Percentiles rank a stretch among this genome's conserved stretches.
Evolutionary conservation across 441 rosid species (phyloP).

Genomic region (Adansonia rubrostipa): DNA sequence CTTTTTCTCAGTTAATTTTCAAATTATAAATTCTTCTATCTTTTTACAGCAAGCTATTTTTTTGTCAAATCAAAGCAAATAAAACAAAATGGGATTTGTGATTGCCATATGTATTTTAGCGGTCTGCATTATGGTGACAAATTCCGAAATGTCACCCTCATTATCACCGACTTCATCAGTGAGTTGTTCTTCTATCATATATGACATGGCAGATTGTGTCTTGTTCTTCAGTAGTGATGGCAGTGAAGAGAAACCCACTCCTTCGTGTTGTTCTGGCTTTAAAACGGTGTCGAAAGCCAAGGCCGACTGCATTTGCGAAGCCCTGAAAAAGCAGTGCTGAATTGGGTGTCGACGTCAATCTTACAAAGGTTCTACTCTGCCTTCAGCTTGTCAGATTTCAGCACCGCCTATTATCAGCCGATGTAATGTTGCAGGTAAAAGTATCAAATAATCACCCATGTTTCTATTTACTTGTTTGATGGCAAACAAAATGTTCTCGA

Average conservation of each 20-base stretch:
- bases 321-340: slow-evolving; percentile 24
- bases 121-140: neutral
- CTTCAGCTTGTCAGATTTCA: slow-evolving; percentile 33
- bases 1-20: too few species aligned
- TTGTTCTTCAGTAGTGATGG: slow-evolving; percentile 28
- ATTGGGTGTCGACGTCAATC: slow-evolving; percentile 39
- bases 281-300: slow-evolving; percentile 25
- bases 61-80: neutral
- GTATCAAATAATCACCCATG: neutral
- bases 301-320: slow-evolving; percentile 42
- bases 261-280: slow-evolving; percentile 43
- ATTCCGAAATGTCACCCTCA: neutral
- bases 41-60: neutral
- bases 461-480: neutral
- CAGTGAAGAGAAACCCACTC: neutral
- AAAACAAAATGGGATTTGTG: neutral
- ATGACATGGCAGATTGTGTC: slow-evolving; percentile 42
- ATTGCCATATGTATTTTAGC: neutral
- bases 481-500: too few species aligned
- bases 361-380: slow-evolving; percentile 32
- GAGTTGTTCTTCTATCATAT: slow-evolving; percentile 33
- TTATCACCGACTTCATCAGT: neutral
- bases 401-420: slow-evolving; percentile 18
- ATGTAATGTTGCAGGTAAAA: slow-evolving; percentile 28
- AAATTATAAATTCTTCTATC: too few species aligned